A percentile compares a stretch with the other conserved stretches of the same genome.
Conservation (phyloP, 768 basidiomycete species). For the Gymnopilus junonius region DNA sequence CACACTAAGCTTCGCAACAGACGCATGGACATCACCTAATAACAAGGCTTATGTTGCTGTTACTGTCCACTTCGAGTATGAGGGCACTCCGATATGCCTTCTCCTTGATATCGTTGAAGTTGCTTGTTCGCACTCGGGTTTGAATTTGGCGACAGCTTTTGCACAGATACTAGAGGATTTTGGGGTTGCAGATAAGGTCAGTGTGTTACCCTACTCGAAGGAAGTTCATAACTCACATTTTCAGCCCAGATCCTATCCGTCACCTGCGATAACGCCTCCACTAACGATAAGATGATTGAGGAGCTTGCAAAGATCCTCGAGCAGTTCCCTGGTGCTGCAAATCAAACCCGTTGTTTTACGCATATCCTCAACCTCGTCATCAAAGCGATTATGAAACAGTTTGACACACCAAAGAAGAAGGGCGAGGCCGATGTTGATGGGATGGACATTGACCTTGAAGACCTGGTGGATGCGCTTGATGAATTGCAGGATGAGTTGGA, state of each 20-base stretch:
- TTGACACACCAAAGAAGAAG: too few species aligned
- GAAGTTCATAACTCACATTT: not conserved
- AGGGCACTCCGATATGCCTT: slow-evolving; percentile 28
- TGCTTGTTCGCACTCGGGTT: slow-evolving; percentile 32
- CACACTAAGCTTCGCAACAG: slow-evolving; percentile 10
- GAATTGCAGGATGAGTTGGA: not conserved
- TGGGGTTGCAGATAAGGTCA: slow-evolving; percentile 37
- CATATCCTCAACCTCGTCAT: slow-evolving; percentile 42
- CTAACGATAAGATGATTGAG: slow-evolving; percentile 39
- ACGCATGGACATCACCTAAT: slow-evolving; percentile 42
- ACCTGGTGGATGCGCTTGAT: not conserved
- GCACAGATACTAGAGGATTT: slow-evolving; percentile 35
- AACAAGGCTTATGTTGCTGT: slow-evolving; percentile 34
- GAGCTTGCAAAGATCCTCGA: slow-evolving; percentile 26
- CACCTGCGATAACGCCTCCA: slow-evolving; percentile 37
- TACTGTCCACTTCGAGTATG: slow-evolving; percentile 35
- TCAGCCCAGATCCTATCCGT: slow-evolving; percentile 31
- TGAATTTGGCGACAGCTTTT: slow-evolving; percentile 39
- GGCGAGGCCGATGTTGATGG: slow-evolving; percentile 9
- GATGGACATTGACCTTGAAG: not conserved
- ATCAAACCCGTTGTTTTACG: slow-evolving; percentile 35
- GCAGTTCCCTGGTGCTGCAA: slow-evolving; percentile 24
- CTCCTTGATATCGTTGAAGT: slow-evolving; percentile 45
- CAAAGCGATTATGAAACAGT: slow-evolving; percentile 31
- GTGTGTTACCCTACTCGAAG: not conserved